A percentile compares a stretch with the other conserved stretches of the same genome.
Conservation (phyloP, 441 rosid genomes). For the Brassica balearica region DNA sequence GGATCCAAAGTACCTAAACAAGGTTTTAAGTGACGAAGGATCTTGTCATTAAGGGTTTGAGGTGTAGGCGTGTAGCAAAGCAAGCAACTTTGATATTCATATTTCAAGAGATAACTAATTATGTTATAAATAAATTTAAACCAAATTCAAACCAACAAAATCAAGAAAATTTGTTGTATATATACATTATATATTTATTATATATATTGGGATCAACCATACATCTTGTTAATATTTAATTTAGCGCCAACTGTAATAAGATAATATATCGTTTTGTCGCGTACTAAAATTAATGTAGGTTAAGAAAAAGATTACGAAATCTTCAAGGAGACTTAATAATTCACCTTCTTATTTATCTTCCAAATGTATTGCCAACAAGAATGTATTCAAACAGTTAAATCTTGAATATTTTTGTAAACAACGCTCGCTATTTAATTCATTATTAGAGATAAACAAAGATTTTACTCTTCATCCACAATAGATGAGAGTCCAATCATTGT, state of each 20-base stretch:
- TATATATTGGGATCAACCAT: constrained; percentile 4
- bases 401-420: not conserved
- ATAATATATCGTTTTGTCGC: not conserved
- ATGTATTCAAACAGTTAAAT: not conserved
- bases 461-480: constrained; percentile 3
- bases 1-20: not conserved
- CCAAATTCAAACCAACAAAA: not conserved
- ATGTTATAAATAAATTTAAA: not conserved
- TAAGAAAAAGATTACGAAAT: constrained; percentile 31
- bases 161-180: not conserved
- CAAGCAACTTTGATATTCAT: not conserved
- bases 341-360: constrained; percentile 1
- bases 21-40: not conserved
- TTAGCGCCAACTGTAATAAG: not conserved
- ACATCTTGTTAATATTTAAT: constrained; percentile 4
- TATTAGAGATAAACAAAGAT: not conserved
- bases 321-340: constrained; percentile 13
- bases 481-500: constrained; percentile 5
- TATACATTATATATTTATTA: not conserved
- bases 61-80: not conserved
- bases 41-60: not conserved
- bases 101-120: not conserved
- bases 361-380: constrained; percentile 1
- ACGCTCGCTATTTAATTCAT: not conserved
- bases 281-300: constrained; percentile 14